These are phyloP conservation scores for Fusarium sp. DNA, from an alignment of 2,329 filamentous ascomycete species.

Conservation along the genomic window DNA sequence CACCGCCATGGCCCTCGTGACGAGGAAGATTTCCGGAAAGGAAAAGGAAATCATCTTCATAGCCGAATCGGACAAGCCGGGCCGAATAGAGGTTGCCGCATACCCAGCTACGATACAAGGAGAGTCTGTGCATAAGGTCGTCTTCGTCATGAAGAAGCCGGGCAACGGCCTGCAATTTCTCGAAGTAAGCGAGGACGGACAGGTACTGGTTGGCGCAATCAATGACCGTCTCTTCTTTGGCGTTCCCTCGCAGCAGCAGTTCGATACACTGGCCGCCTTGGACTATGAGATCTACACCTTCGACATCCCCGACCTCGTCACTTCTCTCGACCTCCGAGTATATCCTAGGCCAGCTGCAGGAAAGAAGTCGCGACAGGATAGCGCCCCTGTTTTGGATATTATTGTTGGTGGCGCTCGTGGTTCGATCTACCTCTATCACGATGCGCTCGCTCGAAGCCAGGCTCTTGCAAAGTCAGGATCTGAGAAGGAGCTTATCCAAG, in stretches of 20 bases:
- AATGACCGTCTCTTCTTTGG: constrained; percentile 54
- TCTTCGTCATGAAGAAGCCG: constrained; percentile 53
- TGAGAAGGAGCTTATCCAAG: constrained; percentile 62
- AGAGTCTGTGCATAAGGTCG: constrained; percentile 47
- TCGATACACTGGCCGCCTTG: constrained; percentile 43
- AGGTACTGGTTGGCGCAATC: constrained; percentile 61
- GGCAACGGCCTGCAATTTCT: constrained; percentile 56
- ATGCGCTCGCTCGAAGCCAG: constrained; percentile 71
- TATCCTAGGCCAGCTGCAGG: constrained; percentile 35
- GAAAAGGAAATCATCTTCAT: constrained; percentile 60
- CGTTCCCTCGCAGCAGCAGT: constrained; percentile 37
- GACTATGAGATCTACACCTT: constrained; percentile 68
- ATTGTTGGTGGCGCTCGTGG: constrained; percentile 82
- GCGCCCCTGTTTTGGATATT: constrained; percentile 70
- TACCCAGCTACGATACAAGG: constrained; percentile 54
- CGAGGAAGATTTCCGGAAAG: constrained; percentile 50
- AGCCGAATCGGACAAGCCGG: constrained; percentile 55
- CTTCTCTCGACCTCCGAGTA: constrained; percentile 72
- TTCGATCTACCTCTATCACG: constrained; percentile 82
- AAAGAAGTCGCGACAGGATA: constrained; percentile 45
- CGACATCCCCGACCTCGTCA: constrained; percentile 71
- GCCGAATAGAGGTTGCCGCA: constrained; percentile 55
- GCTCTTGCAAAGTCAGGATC: constrained; percentile 53
- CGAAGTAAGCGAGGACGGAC: constrained; percentile 63
- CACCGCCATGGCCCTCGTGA: constrained; percentile 58